Evolutionary conservation across 139 green algal species (phyloP).

Genomic region (Microglena sp.): DNA sequence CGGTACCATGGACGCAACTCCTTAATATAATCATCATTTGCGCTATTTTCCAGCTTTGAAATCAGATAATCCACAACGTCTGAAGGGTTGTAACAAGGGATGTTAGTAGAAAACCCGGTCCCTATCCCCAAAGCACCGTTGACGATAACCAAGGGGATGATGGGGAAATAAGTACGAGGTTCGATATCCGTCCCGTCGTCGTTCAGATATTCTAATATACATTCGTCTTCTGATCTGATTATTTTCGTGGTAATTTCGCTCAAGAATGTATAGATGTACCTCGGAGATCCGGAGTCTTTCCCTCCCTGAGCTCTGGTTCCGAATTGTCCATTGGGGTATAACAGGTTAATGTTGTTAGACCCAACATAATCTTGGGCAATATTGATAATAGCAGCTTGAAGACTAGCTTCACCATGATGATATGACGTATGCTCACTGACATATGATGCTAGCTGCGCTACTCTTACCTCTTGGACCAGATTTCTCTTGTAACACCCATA

Average conservation of each 20-base stretch:
- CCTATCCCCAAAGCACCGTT: slow-evolving; percentile 16
- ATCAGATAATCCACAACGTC: not conserved
- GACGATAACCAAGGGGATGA: slow-evolving; percentile 15
- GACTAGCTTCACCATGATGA: slow-evolving; percentile 18
- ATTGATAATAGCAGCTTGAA: slow-evolving; percentile 12
- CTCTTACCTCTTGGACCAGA: slow-evolving; percentile 4
- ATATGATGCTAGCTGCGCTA: slow-evolving; percentile 17
- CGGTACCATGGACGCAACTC: slow-evolving; percentile 4
- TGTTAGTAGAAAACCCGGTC: slow-evolving; percentile 9
- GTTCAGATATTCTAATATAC: not conserved
- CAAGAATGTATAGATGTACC: slow-evolving; percentile 23
- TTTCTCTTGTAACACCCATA: slow-evolving; percentile 3
- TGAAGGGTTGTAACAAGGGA: slow-evolving; percentile 8
- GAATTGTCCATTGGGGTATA: slow-evolving; percentile 11
- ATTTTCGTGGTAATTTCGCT: not conserved
- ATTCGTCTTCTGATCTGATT: slow-evolving; percentile 3
- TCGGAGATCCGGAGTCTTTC: slow-evolving; percentile 4
- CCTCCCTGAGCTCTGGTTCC: slow-evolving; percentile 15
- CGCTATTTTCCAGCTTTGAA: too few relatives aligned
- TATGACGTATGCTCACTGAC: slow-evolving; percentile 6
- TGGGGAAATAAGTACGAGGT: slow-evolving; percentile 3
- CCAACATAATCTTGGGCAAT: slow-evolving; percentile 30
- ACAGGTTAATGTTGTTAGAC: slow-evolving; percentile 18
- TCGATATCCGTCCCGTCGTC: slow-evolving; percentile 12
- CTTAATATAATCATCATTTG: too few relatives aligned